Conservation (phyloP, 2,329 filamentous ascomycete genomes). For the Neonectria hederae region DNA sequence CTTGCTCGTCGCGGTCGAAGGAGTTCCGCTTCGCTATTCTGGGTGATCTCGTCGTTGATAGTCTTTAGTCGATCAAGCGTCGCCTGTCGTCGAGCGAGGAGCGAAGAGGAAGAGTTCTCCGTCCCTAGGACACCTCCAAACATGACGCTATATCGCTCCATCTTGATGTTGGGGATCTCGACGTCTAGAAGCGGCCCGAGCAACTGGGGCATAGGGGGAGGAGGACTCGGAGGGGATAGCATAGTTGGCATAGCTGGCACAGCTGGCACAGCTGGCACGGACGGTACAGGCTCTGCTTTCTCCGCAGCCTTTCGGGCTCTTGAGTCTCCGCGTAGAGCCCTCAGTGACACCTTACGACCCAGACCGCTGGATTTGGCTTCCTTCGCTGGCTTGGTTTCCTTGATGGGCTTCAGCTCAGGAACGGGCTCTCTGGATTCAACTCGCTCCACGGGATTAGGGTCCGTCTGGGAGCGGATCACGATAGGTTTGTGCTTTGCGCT, state of each 20-base stretch:
- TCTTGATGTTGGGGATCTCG: conserved; percentile 79
- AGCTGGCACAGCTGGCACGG: not conserved
- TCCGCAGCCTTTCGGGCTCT: conserved; percentile 31
- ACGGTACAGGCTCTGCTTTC: conserved; percentile 22
- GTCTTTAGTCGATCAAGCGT: conserved; percentile 66
- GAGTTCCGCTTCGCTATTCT: conserved; percentile 49
- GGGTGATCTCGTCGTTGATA: conserved; percentile 56
- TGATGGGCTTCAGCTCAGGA: conserved; percentile 1
- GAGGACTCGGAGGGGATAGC: conserved; percentile 25
- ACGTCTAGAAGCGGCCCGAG: conserved; percentile 68
- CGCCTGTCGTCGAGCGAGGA: conserved; percentile 67
- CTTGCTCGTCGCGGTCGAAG: conserved; percentile 55
- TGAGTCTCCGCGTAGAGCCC: conserved; percentile 38
- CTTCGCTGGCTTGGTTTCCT: conserved; percentile 23
- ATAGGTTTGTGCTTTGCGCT: conserved; percentile 54
- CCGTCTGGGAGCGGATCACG: conserved; percentile 54
- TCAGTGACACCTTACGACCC: conserved; percentile 41
- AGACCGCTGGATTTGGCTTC: conserved; percentile 36
- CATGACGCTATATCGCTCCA: conserved; percentile 96
- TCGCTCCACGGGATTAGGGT: conserved; percentile 46
- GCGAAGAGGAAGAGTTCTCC: conserved; percentile 43
- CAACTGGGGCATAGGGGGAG: conserved; percentile 31
- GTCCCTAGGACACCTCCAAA: conserved; percentile 77
- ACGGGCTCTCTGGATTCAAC: conserved; percentile 20
- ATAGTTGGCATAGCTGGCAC: not conserved